phyloP scores from a whole-genome alignment of 2,329 filamentous ascomycete genomes.

The Phialophora verrucosa region DNA sequence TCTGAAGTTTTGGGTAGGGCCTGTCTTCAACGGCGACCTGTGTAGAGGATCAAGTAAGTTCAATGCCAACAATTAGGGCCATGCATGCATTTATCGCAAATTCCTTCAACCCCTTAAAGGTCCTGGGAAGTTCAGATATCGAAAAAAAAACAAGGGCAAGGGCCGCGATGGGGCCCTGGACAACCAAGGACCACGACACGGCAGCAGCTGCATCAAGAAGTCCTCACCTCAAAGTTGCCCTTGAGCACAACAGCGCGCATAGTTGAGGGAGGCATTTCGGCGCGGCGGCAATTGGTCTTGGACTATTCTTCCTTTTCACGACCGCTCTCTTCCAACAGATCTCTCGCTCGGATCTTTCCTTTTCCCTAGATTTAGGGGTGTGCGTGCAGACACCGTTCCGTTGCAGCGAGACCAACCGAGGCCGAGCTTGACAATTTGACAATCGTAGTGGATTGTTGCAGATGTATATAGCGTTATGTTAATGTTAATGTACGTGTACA shows the following conservation, averaged over 20 bases:
- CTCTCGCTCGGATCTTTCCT: neutral
- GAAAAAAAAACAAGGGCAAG: no score
- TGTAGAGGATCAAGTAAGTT: neutral
- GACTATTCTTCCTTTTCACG: neutral
- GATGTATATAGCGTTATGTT: no score
- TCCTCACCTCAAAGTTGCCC: slow-evolving; percentile 35
- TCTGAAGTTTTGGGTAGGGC: slow-evolving; percentile 51
- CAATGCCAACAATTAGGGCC: neutral
- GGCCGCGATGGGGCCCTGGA: no score
- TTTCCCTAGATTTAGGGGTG: no score
- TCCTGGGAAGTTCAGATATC: no score
- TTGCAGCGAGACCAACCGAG: no score
- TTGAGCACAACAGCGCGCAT: slow-evolving; percentile 41
- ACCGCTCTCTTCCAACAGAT: neutral
- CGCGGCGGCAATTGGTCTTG: neutral
- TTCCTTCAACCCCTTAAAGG: no score
- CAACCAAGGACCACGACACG: neutral
- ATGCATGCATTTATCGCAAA: no score
- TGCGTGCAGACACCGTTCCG: no score
- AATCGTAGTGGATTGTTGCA: no score
- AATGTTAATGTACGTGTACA: no score
- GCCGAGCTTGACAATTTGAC: no score
- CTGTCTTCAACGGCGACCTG: slow-evolving; percentile 51
- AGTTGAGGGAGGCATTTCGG: slow-evolving; percentile 36
- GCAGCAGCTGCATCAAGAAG: neutral